These are phyloP conservation scores for Thalassiosira profunda DNA, from an alignment of 108 stramenopile genomes.

Conservation along the genomic window DNA sequence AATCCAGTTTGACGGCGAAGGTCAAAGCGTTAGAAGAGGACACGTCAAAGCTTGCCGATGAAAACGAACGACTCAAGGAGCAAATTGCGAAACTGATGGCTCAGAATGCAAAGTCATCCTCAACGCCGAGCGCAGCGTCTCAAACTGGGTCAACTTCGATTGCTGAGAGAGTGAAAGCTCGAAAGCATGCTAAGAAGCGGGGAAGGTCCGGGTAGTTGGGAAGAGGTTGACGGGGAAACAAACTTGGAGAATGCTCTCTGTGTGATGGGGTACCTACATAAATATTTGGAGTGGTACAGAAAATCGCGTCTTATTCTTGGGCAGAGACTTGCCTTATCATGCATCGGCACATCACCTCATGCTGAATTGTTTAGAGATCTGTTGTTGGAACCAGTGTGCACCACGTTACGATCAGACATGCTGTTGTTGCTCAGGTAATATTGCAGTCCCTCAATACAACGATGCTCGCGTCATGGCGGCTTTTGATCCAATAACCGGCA, in stretches of 20 bases:
- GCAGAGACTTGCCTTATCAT: too few species aligned
- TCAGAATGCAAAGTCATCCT: not conserved
- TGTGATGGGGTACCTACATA: too few species aligned
- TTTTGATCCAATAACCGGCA: constrained; percentile 9
- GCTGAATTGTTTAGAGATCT: too few species aligned
- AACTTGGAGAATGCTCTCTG: too few species aligned
- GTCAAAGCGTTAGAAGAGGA: constrained; percentile 14
- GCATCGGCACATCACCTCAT: too few species aligned
- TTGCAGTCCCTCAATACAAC: constrained; percentile 1
- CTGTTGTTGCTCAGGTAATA: too few species aligned
- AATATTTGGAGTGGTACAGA: too few species aligned
- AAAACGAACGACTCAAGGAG: not conserved
- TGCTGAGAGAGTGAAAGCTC: constrained; percentile 13
- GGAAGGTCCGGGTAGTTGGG: not conserved
- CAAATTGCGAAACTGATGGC: constrained; percentile 20
- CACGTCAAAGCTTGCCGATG: constrained; percentile 1
- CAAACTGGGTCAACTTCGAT: constrained; percentile 3
- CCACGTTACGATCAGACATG: too few species aligned
- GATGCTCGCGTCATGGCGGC: constrained; percentile 11
- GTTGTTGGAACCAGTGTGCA: too few species aligned
- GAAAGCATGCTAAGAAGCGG: constrained; percentile 8
- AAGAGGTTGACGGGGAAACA: too few species aligned
- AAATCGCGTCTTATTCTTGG: too few species aligned
- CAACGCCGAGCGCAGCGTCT: too few species aligned
- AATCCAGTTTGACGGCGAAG: not conserved